Evolutionary conservation across 352 stramenopile genomes (phyloP), one percentile per base, ranked within the genome.

Genomic region (Phytopythium montanum): DNA sequence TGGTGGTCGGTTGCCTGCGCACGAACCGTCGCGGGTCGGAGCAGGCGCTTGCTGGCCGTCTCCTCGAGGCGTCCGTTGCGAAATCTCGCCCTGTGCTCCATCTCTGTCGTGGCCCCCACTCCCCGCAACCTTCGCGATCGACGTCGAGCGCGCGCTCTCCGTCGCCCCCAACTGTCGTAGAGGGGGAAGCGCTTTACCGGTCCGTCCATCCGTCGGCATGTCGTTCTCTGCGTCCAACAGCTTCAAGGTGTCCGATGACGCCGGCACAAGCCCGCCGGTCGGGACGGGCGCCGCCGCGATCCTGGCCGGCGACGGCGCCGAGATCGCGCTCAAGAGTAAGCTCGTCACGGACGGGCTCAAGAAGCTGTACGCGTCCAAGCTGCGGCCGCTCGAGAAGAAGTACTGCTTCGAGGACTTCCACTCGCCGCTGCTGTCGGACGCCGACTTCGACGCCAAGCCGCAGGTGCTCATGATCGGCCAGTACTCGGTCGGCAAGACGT

Each of bases 401-500:
- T 98, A 97, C 66, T 76, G 85, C 46, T 98, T 94, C 52, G 94
- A 96, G 52, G 83, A 95, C 56, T 98, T 98, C 73, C 90, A 97
- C 73, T 95, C 85, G 48, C 94, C 94, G 3, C 69, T 96, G 13
- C 72, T 99, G 57, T 96, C 81, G 59, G 94, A 98, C 66, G 86
- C 87, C 21, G 96, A 99, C 71, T 98, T 99, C 69, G 92, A 98
- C 65, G 88, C 97, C 68, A 99, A 99, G 73, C 96, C 97, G 8
- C 96, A 98, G 69, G 90, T 99, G 36, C 87, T 99, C 64, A 95
- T 99, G 81, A 96, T 99, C 60, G 96, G 96, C 46, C 96, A 99
- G 70, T 99, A 98, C 79, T 98, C 90, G 39, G 97, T 99, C 28
- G 97, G 97, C 39, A 99, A 99, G 74, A 99, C 96, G 21, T 98